Percentiles rank a stretch among this genome's conserved stretches.
Conservation (phyloP, 2,329 filamentous ascomycete genomes). For the Myrmaecium sp. region DNA sequence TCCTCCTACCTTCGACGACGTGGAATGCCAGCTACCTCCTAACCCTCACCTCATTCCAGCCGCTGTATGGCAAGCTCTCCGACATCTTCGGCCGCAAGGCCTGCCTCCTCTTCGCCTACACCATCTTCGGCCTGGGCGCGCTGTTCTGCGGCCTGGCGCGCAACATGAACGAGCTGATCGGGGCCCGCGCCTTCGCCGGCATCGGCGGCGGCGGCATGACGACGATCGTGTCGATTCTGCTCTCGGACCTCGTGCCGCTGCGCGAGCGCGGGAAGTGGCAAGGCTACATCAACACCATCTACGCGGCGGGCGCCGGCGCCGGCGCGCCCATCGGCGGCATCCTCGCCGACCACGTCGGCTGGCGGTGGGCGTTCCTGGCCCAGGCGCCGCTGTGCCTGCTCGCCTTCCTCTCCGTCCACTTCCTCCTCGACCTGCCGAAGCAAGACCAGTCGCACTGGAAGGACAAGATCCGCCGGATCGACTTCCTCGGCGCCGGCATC, state of each 20-base stretch:
- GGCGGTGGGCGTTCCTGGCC: constrained; percentile 59
- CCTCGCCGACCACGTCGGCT: constrained; percentile 55
- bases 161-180: constrained; percentile 48
- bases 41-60: constrained; percentile 58
- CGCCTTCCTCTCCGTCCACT: constrained; percentile 45
- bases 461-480: constrained; percentile 48
- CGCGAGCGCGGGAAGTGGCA: constrained; percentile 58
- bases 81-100: constrained; percentile 56
- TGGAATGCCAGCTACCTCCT: constrained; percentile 48
- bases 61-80: constrained; percentile 52
- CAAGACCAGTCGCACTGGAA: constrained; percentile 44
- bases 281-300: constrained; percentile 57
- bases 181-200: constrained; percentile 43
- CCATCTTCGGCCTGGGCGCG: constrained; percentile 48
- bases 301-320: constrained; percentile 46
- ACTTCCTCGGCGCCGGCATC: constrained; percentile 53
- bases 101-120: constrained; percentile 47
- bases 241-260: constrained; percentile 55
- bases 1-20: too few relatives aligned
- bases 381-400: constrained; percentile 53
- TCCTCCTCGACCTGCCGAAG: constrained; percentile 45
- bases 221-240: constrained; percentile 49
- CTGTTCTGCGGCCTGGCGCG: constrained; percentile 45
- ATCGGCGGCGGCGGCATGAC: constrained; percentile 59
- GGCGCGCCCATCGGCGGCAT: constrained; percentile 57